These are phyloP conservation scores for Mycena sanguinolenta DNA, from an alignment of 768 basidiomycete species.

Conservation along the genomic window DNA sequence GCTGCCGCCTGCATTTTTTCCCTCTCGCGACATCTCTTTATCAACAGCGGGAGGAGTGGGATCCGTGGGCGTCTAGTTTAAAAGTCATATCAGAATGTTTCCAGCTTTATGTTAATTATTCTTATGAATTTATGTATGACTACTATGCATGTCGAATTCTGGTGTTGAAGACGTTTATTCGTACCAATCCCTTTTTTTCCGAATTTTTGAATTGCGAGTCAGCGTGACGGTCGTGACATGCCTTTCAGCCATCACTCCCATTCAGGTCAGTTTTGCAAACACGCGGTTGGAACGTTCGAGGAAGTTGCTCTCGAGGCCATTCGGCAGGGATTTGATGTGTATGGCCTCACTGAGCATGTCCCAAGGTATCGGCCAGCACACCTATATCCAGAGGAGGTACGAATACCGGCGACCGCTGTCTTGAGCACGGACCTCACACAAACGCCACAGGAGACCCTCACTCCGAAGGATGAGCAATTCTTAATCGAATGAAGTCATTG, in stretches of 20 bases:
- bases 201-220: too few species aligned
- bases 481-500: conserved; percentile 73
- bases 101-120: background rate
- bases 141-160: conserved; percentile 1
- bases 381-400: conserved; percentile 96
- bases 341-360: conserved; percentile 93
- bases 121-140: conserved; percentile 20
- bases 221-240: conserved; percentile 49
- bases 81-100: background rate
- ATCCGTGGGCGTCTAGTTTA: conserved; percentile 22
- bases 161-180: too few species aligned
- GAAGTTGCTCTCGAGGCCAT: conserved; percentile 88
- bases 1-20: conserved; percentile 47
- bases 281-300: conserved; percentile 85
- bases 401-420: conserved; percentile 31
- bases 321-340: conserved; percentile 80
- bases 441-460: conserved; percentile 67
- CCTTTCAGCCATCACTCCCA: conserved; percentile 91
- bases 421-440: conserved; percentile 31
- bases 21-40: conserved; percentile 45
- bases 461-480: conserved; percentile 68
- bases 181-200: background rate
- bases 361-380: conserved; percentile 87
- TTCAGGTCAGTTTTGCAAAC: conserved; percentile 94
- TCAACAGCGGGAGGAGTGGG: conserved; percentile 34